These are phyloP conservation scores for Fusarium foetens DNA, from an alignment of 2,329 filamentous ascomycete genomes.

Conservation along the genomic window DNA sequence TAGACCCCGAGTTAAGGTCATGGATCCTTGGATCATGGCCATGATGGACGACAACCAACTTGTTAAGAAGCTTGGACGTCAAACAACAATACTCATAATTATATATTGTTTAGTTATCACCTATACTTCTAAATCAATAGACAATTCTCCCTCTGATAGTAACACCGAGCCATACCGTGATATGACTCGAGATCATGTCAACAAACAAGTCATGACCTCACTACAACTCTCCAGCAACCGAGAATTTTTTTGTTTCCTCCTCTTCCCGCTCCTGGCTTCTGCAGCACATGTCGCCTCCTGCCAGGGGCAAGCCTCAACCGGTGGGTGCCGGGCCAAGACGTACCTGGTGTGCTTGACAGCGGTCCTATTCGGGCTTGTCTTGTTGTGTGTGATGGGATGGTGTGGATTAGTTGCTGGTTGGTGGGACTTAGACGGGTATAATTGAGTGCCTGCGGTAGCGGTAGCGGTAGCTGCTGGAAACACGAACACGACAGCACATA, in stretches of 20 bases:
- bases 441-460: conserved; percentile 2
- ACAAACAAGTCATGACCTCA: conserved; percentile 9
- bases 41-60: conserved; percentile 19
- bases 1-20: conserved; percentile 9
- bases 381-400: conserved; percentile 30
- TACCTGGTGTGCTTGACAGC: conserved; percentile 27
- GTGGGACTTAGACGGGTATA: conserved; percentile 40
- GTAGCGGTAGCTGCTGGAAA: conserved; percentile 29
- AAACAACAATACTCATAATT: conserved; percentile 5
- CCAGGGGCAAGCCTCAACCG: conserved; percentile 35
- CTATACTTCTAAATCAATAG: neutral
- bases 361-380: conserved; percentile 29
- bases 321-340: conserved; percentile 25
- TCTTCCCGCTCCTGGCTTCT: conserved; percentile 18
- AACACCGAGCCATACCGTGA: conserved; percentile 2
- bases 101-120: neutral
- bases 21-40: conserved; percentile 19
- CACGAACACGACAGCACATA: conserved; percentile 34
- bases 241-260: conserved; percentile 8
- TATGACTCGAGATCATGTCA: conserved; percentile 22
- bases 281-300: conserved; percentile 15
- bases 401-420: conserved; percentile 29
- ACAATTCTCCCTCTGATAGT: neutral
- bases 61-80: conserved; percentile 19
- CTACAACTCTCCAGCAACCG: neutral